Conservation (phyloP, 805 yeast species). For the Saccharomycopsis vini region DNA sequence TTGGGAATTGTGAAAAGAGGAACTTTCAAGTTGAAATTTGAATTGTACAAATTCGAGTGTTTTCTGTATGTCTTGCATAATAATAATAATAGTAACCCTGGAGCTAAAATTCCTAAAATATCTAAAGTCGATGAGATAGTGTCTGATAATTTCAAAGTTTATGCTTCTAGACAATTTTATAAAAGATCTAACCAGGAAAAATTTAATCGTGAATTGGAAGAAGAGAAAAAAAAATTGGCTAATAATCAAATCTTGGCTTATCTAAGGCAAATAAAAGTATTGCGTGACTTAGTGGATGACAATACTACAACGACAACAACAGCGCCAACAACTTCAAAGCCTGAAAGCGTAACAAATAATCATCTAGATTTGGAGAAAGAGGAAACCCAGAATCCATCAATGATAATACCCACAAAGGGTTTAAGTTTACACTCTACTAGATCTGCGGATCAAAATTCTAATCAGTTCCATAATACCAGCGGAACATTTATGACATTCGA, state of each 20-base stretch:
- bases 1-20: constrained; percentile 17
- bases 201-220: constrained; percentile 3
- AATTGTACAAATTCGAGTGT: constrained; percentile 14
- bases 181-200: constrained; percentile 8
- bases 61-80: constrained; percentile 2
- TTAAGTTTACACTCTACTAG: too few relatives aligned
- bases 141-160: constrained; percentile 13
- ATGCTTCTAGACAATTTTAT: constrained; percentile 17
- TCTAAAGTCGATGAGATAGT: constrained; percentile 5
- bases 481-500: too few relatives aligned
- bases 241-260: constrained; percentile 4
- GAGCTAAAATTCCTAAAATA: constrained; percentile 1
- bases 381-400: too few relatives aligned
- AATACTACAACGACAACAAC: too few relatives aligned
- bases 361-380: too few relatives aligned
- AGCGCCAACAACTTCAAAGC: too few relatives aligned
- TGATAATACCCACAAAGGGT: too few relatives aligned
- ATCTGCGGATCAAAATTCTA: too few relatives aligned
- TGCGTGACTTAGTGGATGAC: constrained; percentile 7
- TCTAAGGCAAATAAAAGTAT: constrained; percentile 7
- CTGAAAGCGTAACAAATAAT: too few relatives aligned
- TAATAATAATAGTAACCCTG: not conserved
- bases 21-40: constrained; percentile 12
- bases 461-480: too few relatives aligned
- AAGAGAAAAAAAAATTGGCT: constrained; percentile 1